Percentiles rank a stretch among this genome's conserved stretches.
Evolutionary conservation across 345 rosid species (phyloP).

Genomic region (Lagerstroemia speciosa): DNA sequence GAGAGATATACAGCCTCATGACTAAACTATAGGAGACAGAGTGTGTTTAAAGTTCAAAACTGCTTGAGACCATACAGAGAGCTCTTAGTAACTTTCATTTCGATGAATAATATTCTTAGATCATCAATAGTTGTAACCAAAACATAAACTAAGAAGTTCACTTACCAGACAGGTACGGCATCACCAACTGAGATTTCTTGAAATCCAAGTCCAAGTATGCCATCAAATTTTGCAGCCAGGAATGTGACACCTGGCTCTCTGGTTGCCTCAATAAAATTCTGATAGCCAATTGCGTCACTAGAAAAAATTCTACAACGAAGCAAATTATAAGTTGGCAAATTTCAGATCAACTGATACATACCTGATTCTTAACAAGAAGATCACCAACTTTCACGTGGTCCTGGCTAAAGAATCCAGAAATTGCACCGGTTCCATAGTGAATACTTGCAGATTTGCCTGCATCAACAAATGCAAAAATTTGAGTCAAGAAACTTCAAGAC

Average conservation of each 20-base stretch:
- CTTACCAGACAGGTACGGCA: constrained; percentile 57
- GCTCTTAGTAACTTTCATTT: background rate
- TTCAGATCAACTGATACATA: constrained; percentile 12
- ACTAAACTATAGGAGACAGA: background rate
- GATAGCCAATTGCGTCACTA: constrained; percentile 3
- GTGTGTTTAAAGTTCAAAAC: background rate
- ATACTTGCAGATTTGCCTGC: constrained; percentile 56
- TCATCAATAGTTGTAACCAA: too few relatives aligned
- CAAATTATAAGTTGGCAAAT: background rate
- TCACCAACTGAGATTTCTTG: constrained; percentile 62
- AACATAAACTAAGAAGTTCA: background rate
- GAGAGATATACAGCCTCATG: background rate
- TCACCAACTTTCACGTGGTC: constrained; percentile 75
- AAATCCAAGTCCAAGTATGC: constrained; percentile 71
- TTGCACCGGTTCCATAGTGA: constrained; percentile 82
- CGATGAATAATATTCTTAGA: background rate
- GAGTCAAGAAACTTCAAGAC: background rate
- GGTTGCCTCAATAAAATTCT: constrained; percentile 94
- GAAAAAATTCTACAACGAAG: background rate
- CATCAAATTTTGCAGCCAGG: constrained; percentile 79
- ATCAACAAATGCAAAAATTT: background rate
- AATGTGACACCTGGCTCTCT: constrained; percentile 75
- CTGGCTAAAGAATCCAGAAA: constrained; percentile 77
- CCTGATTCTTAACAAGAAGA: constrained; percentile 73
- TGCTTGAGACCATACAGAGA: background rate